Evolutionary conservation across 345 rosid genomes (phyloP), one percentile per base, ranked within the genome.

Genomic region (Pistacia atlantica): DNA sequence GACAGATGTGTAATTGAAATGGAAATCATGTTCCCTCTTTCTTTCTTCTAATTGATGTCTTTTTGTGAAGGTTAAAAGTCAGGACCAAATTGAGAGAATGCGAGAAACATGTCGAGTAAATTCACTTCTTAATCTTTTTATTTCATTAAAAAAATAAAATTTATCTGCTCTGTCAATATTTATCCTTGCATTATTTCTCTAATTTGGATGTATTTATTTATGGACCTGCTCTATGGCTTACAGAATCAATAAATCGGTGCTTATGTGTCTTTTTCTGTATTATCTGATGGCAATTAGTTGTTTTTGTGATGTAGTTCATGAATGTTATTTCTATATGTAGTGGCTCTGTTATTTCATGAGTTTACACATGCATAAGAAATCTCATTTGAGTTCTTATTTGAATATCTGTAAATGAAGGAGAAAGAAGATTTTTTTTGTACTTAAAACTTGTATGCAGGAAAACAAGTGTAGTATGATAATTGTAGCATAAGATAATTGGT

Each of bases 71-170:
- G 91, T 92, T 74, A 96, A 96, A 91, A 90, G 83, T 65, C 89
- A 90, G n/a, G 94, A 89, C 65, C 93, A 87, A 80, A 93, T 93
- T 81, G 89, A 83, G 84, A 89, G 89, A 82, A 86, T 96, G 98
- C 91, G 95, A 70, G 97, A 93, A 83, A 87, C 97, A 66, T 92
- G 98, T 85, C 90, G 81, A 76, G 98, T 92, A 88, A 87, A 97
- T 83, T 65, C 35, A 4, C 42, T 6, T 9, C 16, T 48, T 58
- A 22, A 37, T 65, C n/a, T 68, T 52, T 48, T 11, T 17, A 3
- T 37, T 17, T 28, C 13, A 38, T 46, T n/a, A 35, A 20, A 31
- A 81, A 31, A 31, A 31, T 31, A 31, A 31, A 31, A 31, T 31
- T 31, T 35, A 2, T 51, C 11, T 57, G 45, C 68, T 60, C 49